Percentiles rank a stretch among this genome's conserved stretches.
Conservation (phyloP, 148 eudicot genomes). For the Rhododendron henanense region DNA sequence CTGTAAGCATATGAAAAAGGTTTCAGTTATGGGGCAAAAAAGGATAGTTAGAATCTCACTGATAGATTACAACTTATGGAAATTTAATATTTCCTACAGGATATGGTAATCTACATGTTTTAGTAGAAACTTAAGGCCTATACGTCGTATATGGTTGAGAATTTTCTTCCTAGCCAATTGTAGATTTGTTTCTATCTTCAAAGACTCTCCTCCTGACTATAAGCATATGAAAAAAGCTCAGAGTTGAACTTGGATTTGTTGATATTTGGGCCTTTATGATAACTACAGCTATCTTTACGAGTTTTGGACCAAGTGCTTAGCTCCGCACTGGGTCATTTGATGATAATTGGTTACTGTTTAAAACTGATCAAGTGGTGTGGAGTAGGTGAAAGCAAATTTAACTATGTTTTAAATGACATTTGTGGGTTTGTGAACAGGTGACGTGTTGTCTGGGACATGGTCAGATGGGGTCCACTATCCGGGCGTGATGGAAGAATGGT, state of each 20-base stretch:
- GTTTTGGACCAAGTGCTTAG: neutral
- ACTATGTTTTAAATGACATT: neutral
- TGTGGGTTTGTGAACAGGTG: conserved; percentile 41
- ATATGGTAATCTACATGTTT: neutral
- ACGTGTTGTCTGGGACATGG: conserved; percentile 76
- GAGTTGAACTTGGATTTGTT: neutral
- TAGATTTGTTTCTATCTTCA: neutral
- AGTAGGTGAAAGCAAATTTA: neutral
- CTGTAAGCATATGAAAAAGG: neutral
- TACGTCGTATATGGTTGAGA: neutral
- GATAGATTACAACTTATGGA: neutral
- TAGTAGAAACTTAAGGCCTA: neutral
- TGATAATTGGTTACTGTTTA: neutral
- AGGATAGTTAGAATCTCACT: neutral
- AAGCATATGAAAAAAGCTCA: neutral
- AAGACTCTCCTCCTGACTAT: neutral
- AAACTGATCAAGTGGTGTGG: neutral
- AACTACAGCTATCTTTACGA: neutral
- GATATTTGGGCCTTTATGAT: neutral
- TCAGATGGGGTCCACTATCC: conserved; percentile 64
- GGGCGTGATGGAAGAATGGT: conserved; percentile 80
- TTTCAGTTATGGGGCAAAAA: neutral
- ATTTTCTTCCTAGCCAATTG: neutral
- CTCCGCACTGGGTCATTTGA: neutral
- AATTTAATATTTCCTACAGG: neutral